Evolutionary conservation across 2,329 filamentous ascomycete species (phyloP), one percentile per base, ranked within the genome.

Genomic region (Pseudopithomyces chartarum): DNA sequence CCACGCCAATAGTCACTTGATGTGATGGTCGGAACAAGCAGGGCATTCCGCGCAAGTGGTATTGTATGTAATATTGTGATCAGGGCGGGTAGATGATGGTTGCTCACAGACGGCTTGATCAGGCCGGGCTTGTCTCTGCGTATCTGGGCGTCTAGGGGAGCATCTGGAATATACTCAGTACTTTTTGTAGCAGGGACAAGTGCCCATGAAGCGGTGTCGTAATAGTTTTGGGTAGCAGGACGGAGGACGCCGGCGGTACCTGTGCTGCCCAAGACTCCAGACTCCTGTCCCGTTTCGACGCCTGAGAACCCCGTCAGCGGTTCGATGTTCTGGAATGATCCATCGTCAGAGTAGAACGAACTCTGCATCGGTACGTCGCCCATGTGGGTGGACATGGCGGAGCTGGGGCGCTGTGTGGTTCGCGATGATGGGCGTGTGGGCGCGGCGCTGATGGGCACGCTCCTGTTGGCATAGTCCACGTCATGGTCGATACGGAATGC

Each of bases 41-140:
- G 76, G 8, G 82, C 81, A 65, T 87, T 84, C 54, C 85, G 79
- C 19, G 82, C 83, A 29, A 83, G 73, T 3, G 86, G 85, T 54
- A 88, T 86, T 19, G 82, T 79, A 65, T 87, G 84, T n/a, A 86
- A 78, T 56, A 89, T 87, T 5, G 85, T 86, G 42, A 89, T 65
- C 19, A 87, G 74, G 3, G 81, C 82, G 26, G 83, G 81, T n/a
- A 87, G 73, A 63, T 85, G 84, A 55, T 84, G 78, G 40, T 76
- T 78, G 42, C 80, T 78, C 12, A 81, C 77, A 2, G 82, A 75
- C 15, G 84, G 84, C 55, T 86, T 85, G 50, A 88, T 73, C 56
- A 88, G 84, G 15, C 80, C 80, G 13, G 85, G 86, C 59, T 84
- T 78, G 33, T 75, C 78, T 5, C 75, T 64, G 57, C 81, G 79